Evolutionary conservation across 164 flowering plant species (phyloP).

Genomic region (Magnolia sinica): DNA sequence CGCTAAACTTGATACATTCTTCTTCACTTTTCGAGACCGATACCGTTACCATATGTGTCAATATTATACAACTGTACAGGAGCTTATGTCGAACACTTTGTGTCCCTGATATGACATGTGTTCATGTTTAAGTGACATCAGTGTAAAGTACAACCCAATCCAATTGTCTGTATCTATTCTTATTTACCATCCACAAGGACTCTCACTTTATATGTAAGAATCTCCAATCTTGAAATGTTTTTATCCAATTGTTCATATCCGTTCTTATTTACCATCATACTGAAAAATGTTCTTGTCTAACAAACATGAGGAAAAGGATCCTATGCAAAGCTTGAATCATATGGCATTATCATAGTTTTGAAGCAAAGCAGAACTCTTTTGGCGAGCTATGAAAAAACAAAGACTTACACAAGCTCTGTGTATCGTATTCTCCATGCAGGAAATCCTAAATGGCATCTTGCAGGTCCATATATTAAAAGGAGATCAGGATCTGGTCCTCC

Average conservation of each 20-base stretch:
- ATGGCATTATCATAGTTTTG: background rate
- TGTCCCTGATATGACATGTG: no score
- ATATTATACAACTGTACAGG: no score
- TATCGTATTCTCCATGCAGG: constrained; percentile 89
- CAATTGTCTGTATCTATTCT: no score
- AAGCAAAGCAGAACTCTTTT: background rate
- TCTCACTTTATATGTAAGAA: no score
- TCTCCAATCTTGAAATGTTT: no score
- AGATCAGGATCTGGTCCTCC: constrained; percentile 74
- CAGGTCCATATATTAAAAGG: constrained; percentile 76
- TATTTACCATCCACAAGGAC: no score
- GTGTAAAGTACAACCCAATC: no score
- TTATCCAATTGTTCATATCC: background rate
- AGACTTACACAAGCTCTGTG: constrained; percentile 87
- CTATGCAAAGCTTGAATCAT: background rate
- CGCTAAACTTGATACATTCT: no score
- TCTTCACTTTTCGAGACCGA: no score
- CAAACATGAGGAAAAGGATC: background rate
- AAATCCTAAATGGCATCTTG: constrained; percentile 85
- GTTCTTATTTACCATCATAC: background rate
- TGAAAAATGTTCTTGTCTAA: background rate
- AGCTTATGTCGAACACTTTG: no score
- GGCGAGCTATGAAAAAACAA: background rate
- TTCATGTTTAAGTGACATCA: no score
- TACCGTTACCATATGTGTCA: no score